Base-by-base conservation (phyloP, 805 yeast genomes). In the Candida maris region DNA sequence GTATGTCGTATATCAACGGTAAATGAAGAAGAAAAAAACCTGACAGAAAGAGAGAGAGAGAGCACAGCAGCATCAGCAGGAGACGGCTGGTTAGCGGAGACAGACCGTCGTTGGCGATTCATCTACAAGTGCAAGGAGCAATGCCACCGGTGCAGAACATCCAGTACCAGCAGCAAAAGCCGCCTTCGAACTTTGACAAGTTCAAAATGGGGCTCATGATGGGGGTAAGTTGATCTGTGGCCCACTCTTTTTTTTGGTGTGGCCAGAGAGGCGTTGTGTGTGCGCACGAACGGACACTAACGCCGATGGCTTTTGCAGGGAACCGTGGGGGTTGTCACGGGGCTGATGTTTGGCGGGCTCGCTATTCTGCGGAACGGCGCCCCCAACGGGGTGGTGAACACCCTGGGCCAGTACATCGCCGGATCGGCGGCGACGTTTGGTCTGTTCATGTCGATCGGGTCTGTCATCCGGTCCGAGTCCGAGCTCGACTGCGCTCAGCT, bases 391-490 rank as follows among this genome's bases (percentile, higher is more conserved):
- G 86, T 86, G 39, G 85, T 93, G 81, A 81, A 96, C 67, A 91
- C 97, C 2, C 68, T 93, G 56, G 97, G 98, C 38, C 96, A 91
- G 66, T 93, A 89, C 65, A 89, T 93, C 64, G 81, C 84, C 53
- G 97, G 97, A 37, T 86, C 96, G 4, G 96, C 96, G 3, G 96
- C 94, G 32, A 91, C 97, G 8, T 91, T 93, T 64, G 97, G 97
- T 27, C 73, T 91, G 51, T 87, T 91, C 64, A 89, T 91, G 97
- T 84, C 95, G 29, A 84, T 91, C 48, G 97, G 98, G 25, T 85
- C 96, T 8, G 88, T 85, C 14, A 85, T 85, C 45, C 77, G 95
- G 68, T 81, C 91, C 32, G 95, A 85, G 45, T 63, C 63, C 32
- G 59, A 56, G 18, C 24, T 38, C 30, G 45, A 35, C 24, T 46